Base-by-base conservation (phyloP, 495 filamentous ascomycete species). In the Daldinia concentrica region DNA sequence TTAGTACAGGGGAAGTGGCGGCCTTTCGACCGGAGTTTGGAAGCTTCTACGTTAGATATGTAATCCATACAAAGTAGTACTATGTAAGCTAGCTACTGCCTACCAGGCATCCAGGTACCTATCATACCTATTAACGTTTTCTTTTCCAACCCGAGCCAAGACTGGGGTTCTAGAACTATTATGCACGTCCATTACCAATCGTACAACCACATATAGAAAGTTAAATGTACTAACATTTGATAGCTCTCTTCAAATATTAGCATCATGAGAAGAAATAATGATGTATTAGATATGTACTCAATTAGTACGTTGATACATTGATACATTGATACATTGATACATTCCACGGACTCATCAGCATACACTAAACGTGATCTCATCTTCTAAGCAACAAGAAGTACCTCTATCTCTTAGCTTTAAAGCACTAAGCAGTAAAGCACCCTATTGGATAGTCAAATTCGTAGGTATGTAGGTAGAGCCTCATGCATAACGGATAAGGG, bases 1-100 rank as follows among this genome's bases (percentile, higher is more conserved):
- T 69, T 59, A 62, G 69, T 37, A 61, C 58, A 67, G 39, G 58
- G 22, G 52, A 62, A 41, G n/a, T 55, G 56, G 59, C 58, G 66
- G 59, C 7, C 26, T 45, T 66, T 69, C 39, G 15, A 29, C 51
- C 68, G 58, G 68, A 67, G 37, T 58, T 64, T 71, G 48, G 43
- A 56, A 70, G 68, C 68, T 65, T 59, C 51, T 54, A 57, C 39
- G 11, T 29, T 19, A n/a, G n/a, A 0, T 3, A 45, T n/a, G 17
- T 45, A 12, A n/a, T n/a, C 24, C 1, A 26, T 26, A 26, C 48
- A 52, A 52, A 52, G 29, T 27, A 14, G 26, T n/a, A n/a, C n/a
- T n/a, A n/a, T n/a, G n/a, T 55, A 61, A 67, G 64, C 64, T 45
- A 45, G 39, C 39, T 11, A 9, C 8, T 14, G 2, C 9, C 36